Base-by-base conservation (phyloP, 2,329 filamentous ascomycete species). In the Catunica adiposa region DNA sequence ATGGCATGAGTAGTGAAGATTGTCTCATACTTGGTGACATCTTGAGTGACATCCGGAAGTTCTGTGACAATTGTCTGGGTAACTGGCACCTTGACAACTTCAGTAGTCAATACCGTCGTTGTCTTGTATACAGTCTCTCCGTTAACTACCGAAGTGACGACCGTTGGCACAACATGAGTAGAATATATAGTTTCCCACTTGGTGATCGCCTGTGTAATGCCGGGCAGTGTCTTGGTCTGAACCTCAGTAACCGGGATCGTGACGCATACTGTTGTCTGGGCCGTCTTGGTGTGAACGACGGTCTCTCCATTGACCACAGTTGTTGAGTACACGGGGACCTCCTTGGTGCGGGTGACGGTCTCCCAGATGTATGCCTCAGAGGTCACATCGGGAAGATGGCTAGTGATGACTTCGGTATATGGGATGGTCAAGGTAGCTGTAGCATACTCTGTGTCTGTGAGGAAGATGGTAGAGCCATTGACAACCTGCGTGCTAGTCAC, bases 61-160 rank as follows among this genome's bases (percentile, higher is more conserved):
- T n/a, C n/a, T n/a, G n/a, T 40, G 5, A 44, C 14, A 11, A 48
- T 9, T 15, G 53, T 9, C 8, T 53, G 38, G 29, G 22, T 50
- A 7, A 47, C 37, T 2, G 55, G 55, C 1, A 53, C n/a, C 11
- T 50, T 26, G 2, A 42, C 52, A 26, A 53, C 50, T 1, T 53
- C 51, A 7, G 55, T 53, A 17, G 52, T 31, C 25, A 38, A 22
- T 14, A 46, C 31, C 3, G 44, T 54, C 11, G 20, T 42, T 17
- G 56, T 58, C 31, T 38, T 51, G 47, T 52, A 58, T 14, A 58
- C 34, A 8, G 56, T 58, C 52, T 56, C 42, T 8, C 51, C 55
- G 22, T 57, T 53, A 8, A 37, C 50, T 8, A 57, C 51, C 8
- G 34, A 50, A n/a, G 34, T 48, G 9, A 15, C 15, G 5, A 53